These are phyloP conservation scores for Fusarium brevicatenulatum DNA, from an alignment of 2,329 filamentous ascomycete species.

Conservation along the genomic window DNA sequence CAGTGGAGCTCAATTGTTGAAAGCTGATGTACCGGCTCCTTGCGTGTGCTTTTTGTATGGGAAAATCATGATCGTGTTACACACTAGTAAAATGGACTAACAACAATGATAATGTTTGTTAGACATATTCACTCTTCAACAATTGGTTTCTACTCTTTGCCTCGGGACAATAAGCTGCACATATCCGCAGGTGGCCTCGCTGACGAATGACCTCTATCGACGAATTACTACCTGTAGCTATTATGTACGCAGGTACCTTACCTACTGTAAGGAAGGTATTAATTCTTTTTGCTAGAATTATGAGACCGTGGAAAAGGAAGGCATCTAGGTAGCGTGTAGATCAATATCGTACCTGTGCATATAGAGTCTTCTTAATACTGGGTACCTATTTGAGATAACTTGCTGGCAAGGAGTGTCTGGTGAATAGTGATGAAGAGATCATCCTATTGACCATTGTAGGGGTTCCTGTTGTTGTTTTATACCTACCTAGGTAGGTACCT, in stretches of 20 bases:
- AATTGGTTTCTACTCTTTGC: not conserved
- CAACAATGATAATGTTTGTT: not conserved
- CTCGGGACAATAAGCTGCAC: not conserved
- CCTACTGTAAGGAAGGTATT: not conserved
- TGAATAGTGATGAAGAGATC: not conserved
- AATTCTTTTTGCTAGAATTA: not conserved
- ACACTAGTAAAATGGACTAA: not conserved
- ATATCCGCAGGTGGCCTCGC: not conserved
- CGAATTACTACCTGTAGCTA: not conserved
- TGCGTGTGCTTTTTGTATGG: not conserved
- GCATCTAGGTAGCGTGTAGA: not conserved
- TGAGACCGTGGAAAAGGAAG: not conserved
- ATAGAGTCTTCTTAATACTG: not conserved
- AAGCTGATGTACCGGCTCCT: not conserved
- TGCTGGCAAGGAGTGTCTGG: not conserved
- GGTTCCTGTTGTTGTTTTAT: not conserved
- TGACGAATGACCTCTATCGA: not conserved
- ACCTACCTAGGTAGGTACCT: not conserved
- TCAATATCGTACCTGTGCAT: not conserved
- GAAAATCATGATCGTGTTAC: not conserved
- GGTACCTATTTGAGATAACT: not conserved
- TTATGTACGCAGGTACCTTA: not conserved
- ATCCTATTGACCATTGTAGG: not conserved
- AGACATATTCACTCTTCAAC: not conserved
- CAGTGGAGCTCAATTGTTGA: constrained; percentile 6